Percentiles rank a stretch among this genome's conserved stretches.
These are phyloP conservation scores for Dactylellina leptospora DNA, from an alignment of 2,329 filamentous ascomycete species.

Conservation along the genomic window DNA sequence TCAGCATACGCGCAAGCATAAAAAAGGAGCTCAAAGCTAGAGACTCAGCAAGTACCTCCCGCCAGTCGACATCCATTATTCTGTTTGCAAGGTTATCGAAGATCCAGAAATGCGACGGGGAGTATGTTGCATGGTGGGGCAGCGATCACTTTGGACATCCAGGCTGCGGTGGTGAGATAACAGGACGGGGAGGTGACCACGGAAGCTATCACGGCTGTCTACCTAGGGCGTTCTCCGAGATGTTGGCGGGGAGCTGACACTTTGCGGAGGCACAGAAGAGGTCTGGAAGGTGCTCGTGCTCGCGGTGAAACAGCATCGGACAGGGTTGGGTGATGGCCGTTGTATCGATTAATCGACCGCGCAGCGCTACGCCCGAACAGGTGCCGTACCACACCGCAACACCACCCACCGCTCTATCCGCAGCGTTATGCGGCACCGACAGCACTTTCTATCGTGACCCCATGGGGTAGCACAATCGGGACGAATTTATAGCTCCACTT, in stretches of 20 bases:
- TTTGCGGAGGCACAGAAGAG: neutral
- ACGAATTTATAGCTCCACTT: too few species aligned
- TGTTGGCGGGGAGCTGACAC: neutral
- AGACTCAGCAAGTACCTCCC: slow-evolving; percentile 70
- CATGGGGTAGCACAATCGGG: too few species aligned
- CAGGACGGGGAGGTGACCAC: neutral
- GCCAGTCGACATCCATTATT: slow-evolving; percentile 74
- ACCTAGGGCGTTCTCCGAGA: neutral
- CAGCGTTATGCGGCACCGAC: too few species aligned
- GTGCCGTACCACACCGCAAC: neutral
- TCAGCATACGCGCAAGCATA: neutral
- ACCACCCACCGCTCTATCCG: too few species aligned
- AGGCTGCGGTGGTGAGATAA: slow-evolving; percentile 2
- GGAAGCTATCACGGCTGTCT: too few species aligned
- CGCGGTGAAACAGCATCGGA: neutral
- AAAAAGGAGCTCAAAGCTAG: too few species aligned
- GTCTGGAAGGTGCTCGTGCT: neutral
- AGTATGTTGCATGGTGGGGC: slow-evolving; percentile 42
- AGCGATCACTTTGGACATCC: slow-evolving; percentile 24
- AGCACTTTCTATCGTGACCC: too few species aligned
- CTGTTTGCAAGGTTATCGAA: slow-evolving; percentile 27
- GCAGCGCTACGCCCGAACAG: too few species aligned
- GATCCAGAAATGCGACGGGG: slow-evolving; percentile 18
- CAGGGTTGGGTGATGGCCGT: neutral
- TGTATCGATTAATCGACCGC: too few species aligned